Percentiles rank a stretch among this genome's conserved stretches.
phyloP scores from a whole-genome alignment of 306 rosid species.

The Sesbania bispinosa region DNA sequence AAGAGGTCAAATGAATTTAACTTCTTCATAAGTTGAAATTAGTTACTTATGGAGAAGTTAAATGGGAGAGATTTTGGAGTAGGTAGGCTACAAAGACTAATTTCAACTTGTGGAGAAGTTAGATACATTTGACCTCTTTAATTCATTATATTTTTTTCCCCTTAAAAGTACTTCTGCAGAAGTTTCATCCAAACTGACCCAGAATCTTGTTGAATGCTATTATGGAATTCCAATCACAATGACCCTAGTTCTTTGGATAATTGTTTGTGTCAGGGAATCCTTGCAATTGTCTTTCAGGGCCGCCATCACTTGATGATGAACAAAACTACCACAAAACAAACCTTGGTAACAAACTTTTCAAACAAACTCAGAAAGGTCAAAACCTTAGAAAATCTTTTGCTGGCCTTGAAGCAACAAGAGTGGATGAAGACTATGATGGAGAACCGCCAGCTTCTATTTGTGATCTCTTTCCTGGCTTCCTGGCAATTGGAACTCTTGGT shows the following conservation, averaged over 20 bases:
- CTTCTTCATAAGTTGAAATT: too few species aligned
- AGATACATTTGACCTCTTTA: too few species aligned
- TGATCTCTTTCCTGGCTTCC: constrained; percentile 90
- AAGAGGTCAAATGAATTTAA: too few species aligned
- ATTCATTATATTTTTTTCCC: too few species aligned
- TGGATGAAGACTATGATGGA: constrained; percentile 47
- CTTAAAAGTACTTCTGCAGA: too few species aligned
- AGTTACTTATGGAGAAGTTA: too few species aligned
- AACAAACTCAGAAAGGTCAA: constrained; percentile 54
- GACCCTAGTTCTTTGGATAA: constrained; percentile 12
- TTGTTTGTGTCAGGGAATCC: constrained; percentile 37
- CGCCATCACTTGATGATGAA: constrained; percentile 71
- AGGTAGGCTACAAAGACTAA: too few species aligned
- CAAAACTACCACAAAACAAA: constrained; percentile 56
- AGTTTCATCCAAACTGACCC: too few species aligned
- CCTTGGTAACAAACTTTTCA: constrained; percentile 50
- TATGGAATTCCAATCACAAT: not conserved
- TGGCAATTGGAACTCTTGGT: constrained; percentile 94
- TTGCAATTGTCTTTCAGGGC: constrained; percentile 73
- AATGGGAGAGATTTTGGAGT: too few species aligned
- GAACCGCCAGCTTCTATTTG: constrained; percentile 48
- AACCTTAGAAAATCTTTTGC: constrained; percentile 65
- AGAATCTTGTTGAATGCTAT: not conserved
- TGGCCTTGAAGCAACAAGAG: constrained; percentile 57
- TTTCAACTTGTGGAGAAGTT: too few species aligned